Evolutionary conservation across 148 eudicot species (phyloP), one percentile per base, ranked within the genome.

Genomic region (Agrostemma githago): DNA sequence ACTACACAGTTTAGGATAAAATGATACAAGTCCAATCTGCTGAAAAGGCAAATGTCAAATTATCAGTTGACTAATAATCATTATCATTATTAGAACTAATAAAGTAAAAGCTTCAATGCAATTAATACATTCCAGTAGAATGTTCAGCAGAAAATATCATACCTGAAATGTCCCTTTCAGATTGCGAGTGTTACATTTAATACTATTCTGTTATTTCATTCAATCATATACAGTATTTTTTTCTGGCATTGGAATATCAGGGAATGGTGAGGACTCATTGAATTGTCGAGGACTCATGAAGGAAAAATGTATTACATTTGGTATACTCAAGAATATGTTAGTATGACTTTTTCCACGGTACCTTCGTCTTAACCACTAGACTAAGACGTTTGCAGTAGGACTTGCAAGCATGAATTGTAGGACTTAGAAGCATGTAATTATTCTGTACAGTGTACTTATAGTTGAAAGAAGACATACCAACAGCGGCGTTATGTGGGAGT

Each of bases 1-100:
- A 68, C 57, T 66, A 66, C 19, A 37, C 20, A n/a, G 39, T 39
- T 65, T 12, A 67, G 44, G 70, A 67, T 51, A 44, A 67, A 67
- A 67, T 42, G 71, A 67, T 54, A 53, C 43, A 20, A 20, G 11
- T 17, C 34, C 4, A 8, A 60, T 60, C 15, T 16, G 61, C 61
- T 60, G 64, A 26, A 3, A 60, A 11, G 64, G 8, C 64, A 60
- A 60, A 3, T 20, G 3, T 26, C 21, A 60, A 67, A 67, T 1
- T 67, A 42, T 17, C 61, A 53, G 72, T 70, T 70, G 72, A 70
- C 62, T 4, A 10, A 53, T 7, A 12, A 51, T 5, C 34, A 26
- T 26, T 26, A 26, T 26, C 34, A 26, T 26, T 26, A 26, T 26
- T 42, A 43, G 37, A 67, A 43, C 8, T 70, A 70, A 12, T 70